Percentiles rank a stretch among this genome's conserved stretches.
Conservation (phyloP, 139 green algal species). For the Marvania coccoides region DNA sequence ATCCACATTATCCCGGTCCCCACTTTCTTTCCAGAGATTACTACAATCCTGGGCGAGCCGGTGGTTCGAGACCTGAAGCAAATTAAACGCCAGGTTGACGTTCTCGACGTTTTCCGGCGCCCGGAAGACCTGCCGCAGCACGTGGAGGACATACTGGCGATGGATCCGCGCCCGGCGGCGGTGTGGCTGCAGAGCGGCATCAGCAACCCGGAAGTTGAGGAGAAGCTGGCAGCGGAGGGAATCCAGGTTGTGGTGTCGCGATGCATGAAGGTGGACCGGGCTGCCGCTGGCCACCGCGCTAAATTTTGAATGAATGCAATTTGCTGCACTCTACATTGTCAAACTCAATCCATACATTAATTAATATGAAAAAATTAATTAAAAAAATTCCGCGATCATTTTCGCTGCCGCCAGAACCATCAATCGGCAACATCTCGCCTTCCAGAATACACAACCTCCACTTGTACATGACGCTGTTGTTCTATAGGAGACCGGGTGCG, state of each 20-base stretch:
- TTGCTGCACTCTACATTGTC: too few species aligned
- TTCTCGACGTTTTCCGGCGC: conserved; percentile 42
- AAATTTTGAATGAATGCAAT: not conserved
- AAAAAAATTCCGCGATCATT: too few species aligned
- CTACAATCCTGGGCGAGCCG: conserved; percentile 36
- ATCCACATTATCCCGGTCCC: conserved; percentile 51
- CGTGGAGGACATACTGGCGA: conserved; percentile 45
- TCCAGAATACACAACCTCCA: not conserved
- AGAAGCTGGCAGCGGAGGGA: conserved; percentile 30
- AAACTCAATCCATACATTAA: too few species aligned
- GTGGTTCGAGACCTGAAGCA: conserved; percentile 38
- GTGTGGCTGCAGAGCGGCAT: conserved; percentile 60
- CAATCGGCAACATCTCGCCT: not conserved
- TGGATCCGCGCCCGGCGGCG: conserved; percentile 18
- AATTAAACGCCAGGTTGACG: conserved; percentile 27
- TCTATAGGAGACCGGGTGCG: too few species aligned
- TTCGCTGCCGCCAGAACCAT: too few species aligned
- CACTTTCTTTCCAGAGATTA: conserved; percentile 21
- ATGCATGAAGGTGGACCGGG: conserved; percentile 47
- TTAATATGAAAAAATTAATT: too few species aligned
- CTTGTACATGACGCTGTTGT: too few species aligned
- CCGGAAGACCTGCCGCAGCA: conserved; percentile 28
- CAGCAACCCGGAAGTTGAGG: conserved; percentile 32
- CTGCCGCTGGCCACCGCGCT: not conserved
- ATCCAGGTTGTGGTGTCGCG: conserved; percentile 41